phyloP scores from a whole-genome alignment of 768 basidiomycete genomes.

The Lactarius pseudohatsudake region DNA sequence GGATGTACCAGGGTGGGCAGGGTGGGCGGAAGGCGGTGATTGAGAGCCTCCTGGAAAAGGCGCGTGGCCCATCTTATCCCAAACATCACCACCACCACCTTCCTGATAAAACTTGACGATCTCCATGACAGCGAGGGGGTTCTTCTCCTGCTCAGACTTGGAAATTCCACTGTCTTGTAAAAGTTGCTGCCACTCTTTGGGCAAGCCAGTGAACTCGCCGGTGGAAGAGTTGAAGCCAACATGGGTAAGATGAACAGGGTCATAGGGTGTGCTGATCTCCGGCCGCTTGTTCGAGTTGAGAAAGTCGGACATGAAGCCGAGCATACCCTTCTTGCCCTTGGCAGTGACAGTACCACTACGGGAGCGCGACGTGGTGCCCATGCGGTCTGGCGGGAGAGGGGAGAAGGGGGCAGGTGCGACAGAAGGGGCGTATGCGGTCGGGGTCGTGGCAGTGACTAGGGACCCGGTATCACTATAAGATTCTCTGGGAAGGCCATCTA shows the following conservation, averaged over 20 bases:
- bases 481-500: conserved; percentile 16
- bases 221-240: conserved; percentile 99
- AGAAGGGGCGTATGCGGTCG: conserved; percentile 17
- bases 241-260: conserved; percentile 98
- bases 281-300: conserved; percentile 73
- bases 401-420: conserved; percentile 21
- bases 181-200: conserved; percentile 98
- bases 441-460: conserved; percentile 1
- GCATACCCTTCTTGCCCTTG: conserved; percentile 62
- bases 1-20: conserved; percentile 31
- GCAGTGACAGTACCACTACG: conserved; percentile 44
- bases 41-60: conserved; percentile 31
- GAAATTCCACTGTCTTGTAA: conserved; percentile 96
- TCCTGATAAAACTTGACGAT: conserved; percentile 99
- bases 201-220: conserved; percentile 96
- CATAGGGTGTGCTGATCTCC: conserved; percentile 97
- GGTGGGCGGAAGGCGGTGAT: conserved; percentile 20
- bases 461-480: conserved; percentile 14
- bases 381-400: conserved; percentile 25
- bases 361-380: conserved; percentile 37
- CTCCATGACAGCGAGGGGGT: conserved; percentile 97
- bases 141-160: conserved; percentile 91
- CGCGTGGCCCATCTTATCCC: conserved; percentile 74
- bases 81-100: conserved; percentile 70
- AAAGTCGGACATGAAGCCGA: conserved; percentile 66